Evolutionary conservation across 2,329 filamentous ascomycete genomes (phyloP), one percentile per base, ranked within the genome.

Genomic region (Coniella vitis): DNA sequence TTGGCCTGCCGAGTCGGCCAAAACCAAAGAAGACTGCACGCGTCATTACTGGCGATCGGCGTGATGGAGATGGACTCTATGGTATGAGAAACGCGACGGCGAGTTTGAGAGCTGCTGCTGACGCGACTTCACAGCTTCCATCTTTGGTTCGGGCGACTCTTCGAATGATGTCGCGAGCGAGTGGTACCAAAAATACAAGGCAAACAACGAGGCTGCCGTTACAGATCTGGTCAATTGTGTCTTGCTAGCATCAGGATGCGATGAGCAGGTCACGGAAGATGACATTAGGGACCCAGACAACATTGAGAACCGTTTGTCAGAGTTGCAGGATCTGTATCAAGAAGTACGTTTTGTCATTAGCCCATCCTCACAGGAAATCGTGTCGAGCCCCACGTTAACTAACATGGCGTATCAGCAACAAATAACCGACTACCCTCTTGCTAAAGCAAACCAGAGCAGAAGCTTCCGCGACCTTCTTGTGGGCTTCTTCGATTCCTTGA

Each of bases 251-350:
- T 82, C 90, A 16, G 93, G 93, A 25, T 95, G 90, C 63, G 81
- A 88, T 47, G 74, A 87, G 47, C 78, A 86, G 56, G 80, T 98
- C 47, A 86, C 84, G 9, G 78, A 80, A 35, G 83, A 93, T 62
- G 90, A 97, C 63, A 87, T 96, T 55, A 82, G 84, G 56, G 91
- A 98, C 63, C 82, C 89, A 7, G 93, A 98, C 63, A 90, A 93
- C 61, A 87, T 85, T 41, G 81, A 87, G 16, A 83, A 82, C 60
- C 83, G 83, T 61, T 71, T 98, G 39, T 74, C 78, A 19, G 90
- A 97, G 59, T 74, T 98, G n/a, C 88, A 96, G 65, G 84, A 87
- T 54, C 82, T 90, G 54, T 95, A 90, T 62, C 85, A 93, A 65
- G 81, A 86, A 63, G 86, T 88, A 65, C 60, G 76, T 65, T 17